Evolutionary conservation across 2,329 filamentous ascomycete species (phyloP), one percentile per base, ranked within the genome.

Genomic region (Fusarium caatingaense): DNA sequence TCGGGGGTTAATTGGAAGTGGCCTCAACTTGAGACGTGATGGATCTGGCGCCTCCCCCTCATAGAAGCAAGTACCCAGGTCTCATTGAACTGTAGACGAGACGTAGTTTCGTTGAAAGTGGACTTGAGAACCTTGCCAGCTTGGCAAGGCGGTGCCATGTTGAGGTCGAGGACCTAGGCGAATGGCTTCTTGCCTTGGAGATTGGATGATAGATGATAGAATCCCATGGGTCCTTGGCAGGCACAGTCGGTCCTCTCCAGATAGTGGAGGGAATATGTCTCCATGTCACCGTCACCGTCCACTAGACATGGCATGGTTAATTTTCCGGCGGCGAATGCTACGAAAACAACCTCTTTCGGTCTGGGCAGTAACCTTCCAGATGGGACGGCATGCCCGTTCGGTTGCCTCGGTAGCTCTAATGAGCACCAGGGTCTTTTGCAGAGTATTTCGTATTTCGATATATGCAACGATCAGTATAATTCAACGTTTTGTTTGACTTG

Each of bases 1-100:
- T 75, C 73, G 64, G 65, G 66, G 66, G 65, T 67, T 67, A 56
- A 73, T 72, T 73, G 62, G 62, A 56, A 60, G 68, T 68, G 60
- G 66, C 57, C 73, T 75, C 60, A 74, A 75, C 66, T 71, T 75
- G 73, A 75, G 73, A 75, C 73, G 57, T 64, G 68, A 73, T 66
- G 65, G 51, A 65, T 59, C 66, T 72, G 66, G 58, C 42, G 45
- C 42, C 44, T 55, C 65, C 61, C 61, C 66, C 58, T 57, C 60
- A 54, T 64, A 44, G 42, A 57, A 57, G 63, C 50, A 67, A 57
- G 30, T 66, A 21, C 30, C 32, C 49, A 25, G 25, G 61, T 56
- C 50, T 54, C 55, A 46, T 51, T 71, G 64, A 60, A 48, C 58
- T 71, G 64, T 71, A 70, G 42, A 63, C 67, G 67, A 70, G 67